Conservation (phyloP, 2,329 filamentous ascomycete genomes). For the Scedosporium dehoogii region DNA sequence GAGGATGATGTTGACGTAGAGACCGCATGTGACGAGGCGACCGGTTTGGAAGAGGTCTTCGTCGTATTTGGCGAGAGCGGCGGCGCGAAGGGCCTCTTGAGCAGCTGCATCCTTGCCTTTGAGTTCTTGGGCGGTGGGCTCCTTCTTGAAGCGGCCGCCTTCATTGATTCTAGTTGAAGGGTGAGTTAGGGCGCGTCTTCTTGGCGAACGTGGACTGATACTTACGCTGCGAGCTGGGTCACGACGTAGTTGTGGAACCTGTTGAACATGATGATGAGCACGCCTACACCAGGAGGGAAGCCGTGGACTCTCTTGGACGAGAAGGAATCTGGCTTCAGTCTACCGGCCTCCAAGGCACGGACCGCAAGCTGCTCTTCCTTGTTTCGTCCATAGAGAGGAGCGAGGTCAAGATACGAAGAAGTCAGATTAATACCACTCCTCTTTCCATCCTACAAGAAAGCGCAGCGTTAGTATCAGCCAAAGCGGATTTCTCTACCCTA, state of each 20-base stretch:
- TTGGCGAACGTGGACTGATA: neutral
- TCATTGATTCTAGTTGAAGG: conserved; percentile 13
- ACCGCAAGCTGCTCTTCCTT: conserved; percentile 38
- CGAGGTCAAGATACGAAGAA: conserved; percentile 32
- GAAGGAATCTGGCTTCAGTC: conserved; percentile 44
- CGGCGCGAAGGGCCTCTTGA: conserved; percentile 26
- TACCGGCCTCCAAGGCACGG: conserved; percentile 37
- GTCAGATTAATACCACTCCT: conserved; percentile 15
- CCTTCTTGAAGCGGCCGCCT: conserved; percentile 10
- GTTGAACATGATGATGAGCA: conserved; percentile 43
- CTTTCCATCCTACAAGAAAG: conserved; percentile 13
- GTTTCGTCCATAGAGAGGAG: conserved; percentile 40
- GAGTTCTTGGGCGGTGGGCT: neutral
- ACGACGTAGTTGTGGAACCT: conserved; percentile 16
- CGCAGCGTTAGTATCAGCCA: too few species aligned
- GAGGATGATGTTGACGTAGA: conserved; percentile 43
- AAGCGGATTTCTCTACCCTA: too few species aligned
- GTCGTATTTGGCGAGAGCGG: conserved; percentile 18
- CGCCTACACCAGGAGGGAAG: conserved; percentile 43
- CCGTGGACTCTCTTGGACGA: conserved; percentile 38
- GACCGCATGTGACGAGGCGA: conserved; percentile 38
- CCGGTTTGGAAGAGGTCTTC: conserved; percentile 28
- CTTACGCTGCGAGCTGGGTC: conserved; percentile 11
- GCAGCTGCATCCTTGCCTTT: neutral
- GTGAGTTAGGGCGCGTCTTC: conserved; percentile 10